phyloP scores from a whole-genome alignment of 768 basidiomycete species.

The Russula lepida region DNA sequence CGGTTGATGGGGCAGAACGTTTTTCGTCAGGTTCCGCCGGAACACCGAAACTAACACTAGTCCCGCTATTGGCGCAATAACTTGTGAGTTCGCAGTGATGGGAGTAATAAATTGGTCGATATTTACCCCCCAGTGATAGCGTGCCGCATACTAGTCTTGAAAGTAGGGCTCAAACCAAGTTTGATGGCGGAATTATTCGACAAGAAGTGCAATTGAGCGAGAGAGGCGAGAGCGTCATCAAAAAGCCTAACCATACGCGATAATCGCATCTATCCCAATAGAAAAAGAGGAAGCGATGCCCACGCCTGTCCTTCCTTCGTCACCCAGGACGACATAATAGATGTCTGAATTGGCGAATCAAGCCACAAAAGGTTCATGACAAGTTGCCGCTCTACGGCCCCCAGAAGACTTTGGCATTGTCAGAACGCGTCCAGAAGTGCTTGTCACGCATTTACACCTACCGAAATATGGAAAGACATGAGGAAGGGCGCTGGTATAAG shows the following conservation, averaged over 20 bases:
- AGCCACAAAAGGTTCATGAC: conserved; percentile 87
- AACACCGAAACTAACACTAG: conserved; percentile 77
- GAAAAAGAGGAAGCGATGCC: conserved; percentile 1
- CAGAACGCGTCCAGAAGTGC: background rate
- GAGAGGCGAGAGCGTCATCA: conserved; percentile 53
- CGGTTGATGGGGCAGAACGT: conserved; percentile 42
- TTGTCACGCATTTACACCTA: conserved; percentile 27
- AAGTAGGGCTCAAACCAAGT: conserved; percentile 60
- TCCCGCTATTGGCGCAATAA: conserved; percentile 40
- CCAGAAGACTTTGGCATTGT: conserved; percentile 53
- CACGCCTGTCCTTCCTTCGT: conserved; percentile 66
- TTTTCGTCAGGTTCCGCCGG: conserved; percentile 61
- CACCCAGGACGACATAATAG: conserved; percentile 72
- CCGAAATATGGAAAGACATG: conserved; percentile 88
- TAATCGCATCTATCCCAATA: conserved; percentile 1
- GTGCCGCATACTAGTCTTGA: conserved; percentile 72
- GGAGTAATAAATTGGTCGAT: background rate
- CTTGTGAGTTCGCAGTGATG: background rate
- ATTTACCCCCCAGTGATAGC: conserved; percentile 84
- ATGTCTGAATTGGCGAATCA: conserved; percentile 58
- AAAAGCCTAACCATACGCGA: conserved; percentile 46
- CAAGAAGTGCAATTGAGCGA: conserved; percentile 64
- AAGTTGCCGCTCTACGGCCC: conserved; percentile 72
- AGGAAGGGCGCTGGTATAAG: conserved; percentile 77
- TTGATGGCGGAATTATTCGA: conserved; percentile 46